Base-by-base conservation (phyloP, 139 green algal genomes). In the Deuterostichococcus epilithicus region DNA sequence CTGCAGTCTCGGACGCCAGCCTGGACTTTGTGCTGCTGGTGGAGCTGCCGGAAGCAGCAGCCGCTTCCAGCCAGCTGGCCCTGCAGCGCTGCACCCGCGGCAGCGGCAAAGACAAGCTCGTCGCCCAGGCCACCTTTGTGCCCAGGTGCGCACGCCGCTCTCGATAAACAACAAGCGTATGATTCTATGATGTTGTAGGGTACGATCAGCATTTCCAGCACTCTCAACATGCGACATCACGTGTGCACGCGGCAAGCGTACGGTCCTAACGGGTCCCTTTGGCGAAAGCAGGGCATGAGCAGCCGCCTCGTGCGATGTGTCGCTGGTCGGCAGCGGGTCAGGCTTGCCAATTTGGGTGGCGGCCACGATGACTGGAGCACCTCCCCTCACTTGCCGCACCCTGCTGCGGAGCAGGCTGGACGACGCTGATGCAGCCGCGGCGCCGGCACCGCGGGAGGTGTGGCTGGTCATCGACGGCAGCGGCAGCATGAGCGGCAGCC, bases 41-140 rank as follows among this genome's bases (percentile, higher is more conserved):
- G 1, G 80, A 85, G 58, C 68, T 82, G 32, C 45, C 39, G 60
- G 26, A 32, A 10, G 18, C 36, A 5, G n/a, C 69, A 15, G 10
- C 36, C 33, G 22, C n/a, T 33, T 18, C 38, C 35, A 77, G 66
- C 72, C 59, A 47, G 28, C 33, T 76, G 2, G 33, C 59, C 6
- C 15, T 81, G 32, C 63, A 79, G 52, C 33, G 75, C 45, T 77
- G 75, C 60, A 72, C 36, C 20, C 76, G 68, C 23, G 5, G 39
- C n/a, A 28, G 44, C 33, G 37, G n/a, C 39, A 69, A 70, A 33
- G 5, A 72, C 20, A 82, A 82, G 77, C 59, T 63, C 37, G 33
- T 85, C 0, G 80, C 70, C 18, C 76, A 82, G 39, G 80, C 80
- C 42, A 82, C 76, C 33, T 85, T 85, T 58, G 74, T 85, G 33